phyloP scores from a whole-genome alignment of 2,329 filamentous ascomycete genomes.

The Leptographium flavum region DNA sequence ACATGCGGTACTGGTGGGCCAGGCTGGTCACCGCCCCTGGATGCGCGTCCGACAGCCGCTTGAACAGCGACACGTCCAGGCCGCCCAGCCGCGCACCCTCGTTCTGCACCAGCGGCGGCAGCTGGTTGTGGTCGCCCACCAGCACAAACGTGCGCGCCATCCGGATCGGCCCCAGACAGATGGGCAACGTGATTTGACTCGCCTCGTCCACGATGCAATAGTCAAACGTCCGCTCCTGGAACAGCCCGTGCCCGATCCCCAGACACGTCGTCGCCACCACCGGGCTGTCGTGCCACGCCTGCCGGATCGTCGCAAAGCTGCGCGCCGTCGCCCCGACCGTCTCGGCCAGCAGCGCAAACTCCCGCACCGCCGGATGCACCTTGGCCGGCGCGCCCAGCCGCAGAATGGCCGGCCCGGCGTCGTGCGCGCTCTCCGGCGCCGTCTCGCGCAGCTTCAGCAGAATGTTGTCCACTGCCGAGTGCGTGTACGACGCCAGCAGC shows the following conservation, averaged over 20 bases:
- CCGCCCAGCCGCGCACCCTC: constrained; percentile 75
- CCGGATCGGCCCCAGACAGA: constrained; percentile 85
- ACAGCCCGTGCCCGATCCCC: constrained; percentile 77
- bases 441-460: constrained; percentile 69
- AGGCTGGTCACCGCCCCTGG: constrained; percentile 80
- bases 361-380: constrained; percentile 73
- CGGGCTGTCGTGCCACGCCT: constrained; percentile 70
- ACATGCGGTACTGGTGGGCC: constrained; percentile 97
- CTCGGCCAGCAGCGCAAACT: constrained; percentile 70
- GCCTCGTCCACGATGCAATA: constrained; percentile 98
- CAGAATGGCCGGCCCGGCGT: constrained; percentile 50
- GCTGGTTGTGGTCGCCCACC: constrained; percentile 91
- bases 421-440: no score
- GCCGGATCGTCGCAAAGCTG: constrained; percentile 70
- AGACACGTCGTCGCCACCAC: constrained; percentile 93
- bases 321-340: constrained; percentile 65
- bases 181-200: constrained; percentile 90
- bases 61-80: constrained; percentile 86
- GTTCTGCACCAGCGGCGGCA: constrained; percentile 88
- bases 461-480: constrained; percentile 97
- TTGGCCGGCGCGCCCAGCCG: constrained; percentile 78
- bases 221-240: constrained; percentile 81
- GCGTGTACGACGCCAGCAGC: constrained; percentile 90
- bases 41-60: constrained; percentile 77
- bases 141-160: constrained; percentile 88